A percentile compares a stretch with the other conserved stretches of the same genome.
phyloP scores from a whole-genome alignment of 2,329 filamentous ascomycete species.

The Aspergillus texensis region DNA sequence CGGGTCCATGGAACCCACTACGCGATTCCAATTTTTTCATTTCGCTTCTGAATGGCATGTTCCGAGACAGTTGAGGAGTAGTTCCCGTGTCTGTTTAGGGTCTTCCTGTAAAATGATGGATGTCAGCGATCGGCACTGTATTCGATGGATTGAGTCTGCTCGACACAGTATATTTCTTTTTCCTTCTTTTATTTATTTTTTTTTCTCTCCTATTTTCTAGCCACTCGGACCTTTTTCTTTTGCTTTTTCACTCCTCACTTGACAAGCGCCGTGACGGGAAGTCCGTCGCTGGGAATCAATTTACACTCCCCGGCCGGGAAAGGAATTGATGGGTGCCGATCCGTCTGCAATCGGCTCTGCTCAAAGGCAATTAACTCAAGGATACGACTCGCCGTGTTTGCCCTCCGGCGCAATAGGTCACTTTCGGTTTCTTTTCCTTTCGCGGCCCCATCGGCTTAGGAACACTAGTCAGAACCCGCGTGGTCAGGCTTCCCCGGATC shows the following conservation, averaged over 20 bases:
- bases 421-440: slow-evolving; percentile 2
- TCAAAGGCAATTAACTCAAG: background rate
- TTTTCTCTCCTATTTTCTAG: background rate
- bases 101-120: background rate
- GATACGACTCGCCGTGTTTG: background rate
- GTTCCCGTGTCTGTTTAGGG: background rate
- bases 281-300: background rate
- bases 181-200: background rate
- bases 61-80: background rate
- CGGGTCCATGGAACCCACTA: background rate
- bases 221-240: background rate
- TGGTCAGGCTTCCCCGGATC: slow-evolving; percentile 14
- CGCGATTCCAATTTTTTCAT: background rate
- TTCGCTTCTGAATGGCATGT: background rate
- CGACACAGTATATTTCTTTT: background rate
- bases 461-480: slow-evolving; percentile 10
- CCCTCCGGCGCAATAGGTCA: slow-evolving; percentile 7
- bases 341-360: slow-evolving; percentile 14
- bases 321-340: slow-evolving; percentile 15
- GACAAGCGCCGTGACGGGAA: background rate
- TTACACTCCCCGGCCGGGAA: slow-evolving; percentile 12
- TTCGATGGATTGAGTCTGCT: background rate
- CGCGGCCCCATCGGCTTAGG: background rate
- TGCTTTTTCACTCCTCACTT: background rate
- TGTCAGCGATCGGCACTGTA: background rate